Evolutionary conservation across 176 grass and related monocot genomes (phyloP).

Genomic region (Lolium multiflorum): DNA sequence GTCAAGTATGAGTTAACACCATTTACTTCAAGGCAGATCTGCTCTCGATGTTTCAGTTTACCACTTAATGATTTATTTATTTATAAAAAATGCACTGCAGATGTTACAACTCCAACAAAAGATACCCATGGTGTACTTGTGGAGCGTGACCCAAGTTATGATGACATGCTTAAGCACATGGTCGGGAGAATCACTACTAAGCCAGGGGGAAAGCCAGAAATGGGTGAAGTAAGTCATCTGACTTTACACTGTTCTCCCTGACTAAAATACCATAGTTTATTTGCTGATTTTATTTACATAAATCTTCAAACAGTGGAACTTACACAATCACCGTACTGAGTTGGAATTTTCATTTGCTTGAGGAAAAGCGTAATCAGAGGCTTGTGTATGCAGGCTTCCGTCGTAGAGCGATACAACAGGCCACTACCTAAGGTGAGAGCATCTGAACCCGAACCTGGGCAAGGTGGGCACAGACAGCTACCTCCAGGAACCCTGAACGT

Average conservation of each 20-base stretch:
- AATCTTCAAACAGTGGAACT: neutral
- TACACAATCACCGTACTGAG: neutral
- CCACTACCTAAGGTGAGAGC: slow-evolving; percentile 71
- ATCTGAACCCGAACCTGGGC: slow-evolving; percentile 45
- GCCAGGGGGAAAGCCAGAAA: slow-evolving; percentile 83
- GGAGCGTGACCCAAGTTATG: slow-evolving; percentile 86
- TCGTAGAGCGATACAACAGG: slow-evolving; percentile 55
- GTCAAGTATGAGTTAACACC: too few relatives aligned
- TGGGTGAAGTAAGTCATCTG: slow-evolving; percentile 79
- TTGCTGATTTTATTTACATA: neutral
- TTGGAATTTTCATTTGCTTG: neutral
- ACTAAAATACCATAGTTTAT: neutral
- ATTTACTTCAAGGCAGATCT: too few relatives aligned
- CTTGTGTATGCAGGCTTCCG: slow-evolving; percentile 50
- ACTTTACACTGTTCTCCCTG: neutral
- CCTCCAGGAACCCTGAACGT: slow-evolving; percentile 61
- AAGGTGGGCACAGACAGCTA: slow-evolving; percentile 47
- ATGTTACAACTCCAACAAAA: slow-evolving; percentile 44
- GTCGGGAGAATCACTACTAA: slow-evolving; percentile 89
- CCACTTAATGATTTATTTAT: too few relatives aligned
- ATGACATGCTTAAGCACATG: slow-evolving; percentile 96
- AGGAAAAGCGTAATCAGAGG: neutral
- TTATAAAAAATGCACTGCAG: slow-evolving; percentile 43
- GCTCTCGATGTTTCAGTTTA: too few relatives aligned
- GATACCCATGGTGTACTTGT: slow-evolving; percentile 53